Evolutionary conservation across 2,329 filamentous ascomycete genomes (phyloP), one percentile per base, ranked within the genome.

Genomic region (Colletotrichum cuscutae): DNA sequence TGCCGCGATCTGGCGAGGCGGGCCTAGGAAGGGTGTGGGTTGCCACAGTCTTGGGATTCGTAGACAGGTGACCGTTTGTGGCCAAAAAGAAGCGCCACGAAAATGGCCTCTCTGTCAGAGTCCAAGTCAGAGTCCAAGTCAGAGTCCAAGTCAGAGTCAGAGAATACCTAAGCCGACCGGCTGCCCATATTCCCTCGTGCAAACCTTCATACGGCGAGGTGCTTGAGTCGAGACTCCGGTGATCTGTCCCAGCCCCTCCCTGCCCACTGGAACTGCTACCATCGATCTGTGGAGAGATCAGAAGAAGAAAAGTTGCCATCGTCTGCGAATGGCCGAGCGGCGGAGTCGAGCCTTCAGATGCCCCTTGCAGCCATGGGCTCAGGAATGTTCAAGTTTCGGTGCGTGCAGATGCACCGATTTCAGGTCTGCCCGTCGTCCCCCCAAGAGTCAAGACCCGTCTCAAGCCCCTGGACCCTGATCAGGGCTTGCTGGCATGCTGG

Each of bases 271-370:
- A 68, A 70, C 56, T 70, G 60, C 66, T 32, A 70, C 70, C 70
- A 70, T 72, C 70, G 66, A 72, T 72, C 66, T 72, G 70, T 54
- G 70, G 70, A 72, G 69, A 72, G 66, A 52, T 52, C 46, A 35
- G 60, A 70, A 65, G 66, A 72, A 72, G 70, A 70, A 72, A 72
- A 11, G 60, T 56, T 49, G 24, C 26, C 49, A 42, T 61, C 42
- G 26, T 37, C 66, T 57, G 46, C 66, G 52, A 32, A 65, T 56
- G 54, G 9, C 70, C 67, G 46, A 69, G 61, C 49, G 60, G 59
- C 54, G 66, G 53, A 61, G 54, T 54, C 37, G 57, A 32, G 66
- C 70, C 60, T 46, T 37, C 35, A 37, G 30, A 30, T 24, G 54
- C 60, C 70, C 66, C 70, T 72, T 70, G 70, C 70, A 70, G 66